These are phyloP conservation scores for Schoenoplectus tabernaemontani DNA, from an alignment of 202 grass and related monocot genomes.

Conservation along the genomic window DNA sequence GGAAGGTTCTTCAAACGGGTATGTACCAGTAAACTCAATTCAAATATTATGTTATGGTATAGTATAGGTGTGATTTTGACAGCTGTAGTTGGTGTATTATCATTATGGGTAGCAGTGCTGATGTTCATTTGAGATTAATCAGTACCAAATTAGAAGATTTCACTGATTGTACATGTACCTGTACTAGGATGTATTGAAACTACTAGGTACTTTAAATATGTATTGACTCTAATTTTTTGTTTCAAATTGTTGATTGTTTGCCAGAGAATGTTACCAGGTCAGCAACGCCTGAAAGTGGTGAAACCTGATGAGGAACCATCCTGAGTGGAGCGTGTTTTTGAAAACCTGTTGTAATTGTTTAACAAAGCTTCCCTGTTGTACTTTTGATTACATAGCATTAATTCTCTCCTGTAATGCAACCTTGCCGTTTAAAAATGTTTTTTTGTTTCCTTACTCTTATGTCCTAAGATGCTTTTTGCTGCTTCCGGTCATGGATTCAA, in stretches of 20 bases:
- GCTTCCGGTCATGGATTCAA: no score
- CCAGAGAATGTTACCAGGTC: conserved; percentile 54
- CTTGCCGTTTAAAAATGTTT: not conserved
- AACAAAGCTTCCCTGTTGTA: not conserved
- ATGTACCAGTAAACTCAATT: conserved; percentile 28
- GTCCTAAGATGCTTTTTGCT: no score
- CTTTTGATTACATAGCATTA: conserved; percentile 4
- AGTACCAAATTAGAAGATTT: not conserved
- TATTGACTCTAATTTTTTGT: not conserved
- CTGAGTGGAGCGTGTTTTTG: not conserved
- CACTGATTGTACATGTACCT: not conserved
- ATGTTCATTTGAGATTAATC: not conserved
- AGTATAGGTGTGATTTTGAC: not conserved
- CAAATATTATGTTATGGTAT: not conserved
- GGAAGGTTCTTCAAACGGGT: conserved; percentile 93
- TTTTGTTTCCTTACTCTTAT: not conserved
- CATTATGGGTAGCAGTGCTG: not conserved
- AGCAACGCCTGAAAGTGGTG: conserved; percentile 48
- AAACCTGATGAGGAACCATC: conserved; percentile 34
- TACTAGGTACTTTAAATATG: not conserved
- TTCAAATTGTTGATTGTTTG: conserved; percentile 27
- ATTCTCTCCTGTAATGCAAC: conserved; percentile 9
- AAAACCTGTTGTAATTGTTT: not conserved
- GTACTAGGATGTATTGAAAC: not conserved
- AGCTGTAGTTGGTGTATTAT: not conserved